Evolutionary conservation across 2,329 filamentous ascomycete genomes (phyloP), one percentile per base, ranked within the genome.

Genomic region (Monosporascus cannonballus): DNA sequence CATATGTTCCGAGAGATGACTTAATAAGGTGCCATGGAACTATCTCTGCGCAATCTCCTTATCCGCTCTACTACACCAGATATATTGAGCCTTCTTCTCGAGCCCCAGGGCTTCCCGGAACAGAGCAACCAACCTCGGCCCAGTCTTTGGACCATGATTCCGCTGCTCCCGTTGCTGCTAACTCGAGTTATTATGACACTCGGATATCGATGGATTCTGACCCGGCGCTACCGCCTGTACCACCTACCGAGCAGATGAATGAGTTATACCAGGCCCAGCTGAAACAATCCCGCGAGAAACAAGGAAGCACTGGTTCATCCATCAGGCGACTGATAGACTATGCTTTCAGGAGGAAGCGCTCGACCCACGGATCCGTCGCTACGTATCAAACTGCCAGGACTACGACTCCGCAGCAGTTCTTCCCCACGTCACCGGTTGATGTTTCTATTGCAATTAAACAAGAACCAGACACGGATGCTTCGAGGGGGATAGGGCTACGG

Each of bases 141-240:
- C 51, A 51, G 27, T 54, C 62, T 47, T 51, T 55, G 22, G 51
- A 58, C 17, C 55, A 59, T 59, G 60, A 52, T 45, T 54, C 56
- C 11, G 54, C 60, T 24, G 58, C 51, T 42, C 58, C 60, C 20
- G 61, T 60, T 46, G 65, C 66, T 50, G 67, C 67, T 37, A 67
- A 67, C 53, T 60, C 58, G 22, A 65, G 62, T 53, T 69, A 69
- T 56, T 69, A 69, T 54, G 65, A 69, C 56, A 58, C 59, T 36
- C 61, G 59, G 34, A 64, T 69, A 52, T 63, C 65, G 9, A 65
- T 69, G 62, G 65, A 64, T 41, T 68, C 66, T 24, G 62, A 62
- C 34, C 64, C 64, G 48, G 60, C 51, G 41, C 61, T 56, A 46
- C 51, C 51, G 45, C 55, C 58, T 37, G 58, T 59, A 49, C 59